Evolutionary conservation across 495 filamentous ascomycete species (phyloP), one percentile per base, ranked within the genome.

Genomic region (Xylaria acuta): DNA sequence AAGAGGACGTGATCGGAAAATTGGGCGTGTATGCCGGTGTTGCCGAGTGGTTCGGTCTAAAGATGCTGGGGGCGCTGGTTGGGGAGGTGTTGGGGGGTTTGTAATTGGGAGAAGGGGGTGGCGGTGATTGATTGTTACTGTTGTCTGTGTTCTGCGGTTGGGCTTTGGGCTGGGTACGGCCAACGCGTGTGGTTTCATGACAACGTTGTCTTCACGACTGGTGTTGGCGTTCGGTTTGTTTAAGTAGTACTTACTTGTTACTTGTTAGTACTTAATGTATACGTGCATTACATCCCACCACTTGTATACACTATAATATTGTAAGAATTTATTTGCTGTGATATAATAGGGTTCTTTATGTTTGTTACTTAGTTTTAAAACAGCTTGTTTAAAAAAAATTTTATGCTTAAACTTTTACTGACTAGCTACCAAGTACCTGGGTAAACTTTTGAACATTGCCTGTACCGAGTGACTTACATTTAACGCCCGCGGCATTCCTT

Each of bases 41-140:
- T 49, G 94, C 93, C 64, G 86, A 84, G 74, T 92, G 89, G 76
- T 96, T 95, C 84, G 90, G 88, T 40, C 84, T 98, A 75, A 88
- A 88, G 80, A 92, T 98, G 89, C 80, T 99, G 76, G 89, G 87
- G 72, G 88, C 84, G 66, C 91, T 97, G 34, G 91, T 94, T 5
- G 87, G 84, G 69, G 91, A 88, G 64, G 86, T 94, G 32, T 66
- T 80, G 53, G 81, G 67, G 45, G 80, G 74, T 49, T 67, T 86
- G 64, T 86, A 27, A 38, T 60, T 20, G 30, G n/a, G 47, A 38
- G n/a, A n/a, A n/a, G 22, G 18, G 43, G 43, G n/a, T 51, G n/a
- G 6, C 4, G n/a, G 47, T 51, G n/a, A 51, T 51, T 43, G 47
- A 11, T 11, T 22, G 47, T n/a, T n/a, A n/a, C 3, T 47, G 18